Conservation (phyloP, 2,329 filamentous ascomycete species). For the Ceratocystis huliohia region DNA sequence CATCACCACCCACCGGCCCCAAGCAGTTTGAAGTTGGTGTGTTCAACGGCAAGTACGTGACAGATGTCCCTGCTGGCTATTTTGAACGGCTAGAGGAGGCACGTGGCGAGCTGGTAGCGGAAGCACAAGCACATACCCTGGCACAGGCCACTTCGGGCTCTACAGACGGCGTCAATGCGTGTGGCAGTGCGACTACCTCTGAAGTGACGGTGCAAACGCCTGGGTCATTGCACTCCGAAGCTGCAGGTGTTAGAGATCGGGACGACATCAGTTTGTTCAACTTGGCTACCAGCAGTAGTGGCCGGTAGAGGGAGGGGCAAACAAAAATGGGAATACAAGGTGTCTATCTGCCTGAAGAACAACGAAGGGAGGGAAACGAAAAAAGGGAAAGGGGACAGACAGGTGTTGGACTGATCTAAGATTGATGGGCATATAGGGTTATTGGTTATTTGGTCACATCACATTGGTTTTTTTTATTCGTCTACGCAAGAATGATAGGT, state of each 20-base stretch:
- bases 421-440: not conserved
- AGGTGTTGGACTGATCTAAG: not conserved
- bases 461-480: not conserved
- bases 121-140: not conserved
- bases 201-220: slow-evolving; percentile 10
- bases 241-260: slow-evolving; percentile 16
- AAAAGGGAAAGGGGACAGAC: not conserved
- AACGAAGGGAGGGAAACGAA: not conserved
- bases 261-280: slow-evolving; percentile 20
- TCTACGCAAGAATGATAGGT: not conserved
- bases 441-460: not conserved
- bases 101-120: slow-evolving; percentile 46
- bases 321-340: not conserved
- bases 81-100: slow-evolving; percentile 66
- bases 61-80: slow-evolving; percentile 64
- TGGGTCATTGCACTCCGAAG: slow-evolving; percentile 12
- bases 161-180: slow-evolving; percentile 9
- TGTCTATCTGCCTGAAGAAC: not conserved
- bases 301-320: slow-evolving; percentile 9
- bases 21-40: slow-evolving; percentile 78
- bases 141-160: slow-evolving; percentile 14
- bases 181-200: slow-evolving; percentile 5
- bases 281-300: slow-evolving; percentile 14
- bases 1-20: slow-evolving; percentile 41
- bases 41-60: slow-evolving; percentile 79